Evolutionary conservation across 495 filamentous ascomycete genomes (phyloP), one percentile per base, ranked within the genome.

Genomic region (Penicillium cosmopolitanum): DNA sequence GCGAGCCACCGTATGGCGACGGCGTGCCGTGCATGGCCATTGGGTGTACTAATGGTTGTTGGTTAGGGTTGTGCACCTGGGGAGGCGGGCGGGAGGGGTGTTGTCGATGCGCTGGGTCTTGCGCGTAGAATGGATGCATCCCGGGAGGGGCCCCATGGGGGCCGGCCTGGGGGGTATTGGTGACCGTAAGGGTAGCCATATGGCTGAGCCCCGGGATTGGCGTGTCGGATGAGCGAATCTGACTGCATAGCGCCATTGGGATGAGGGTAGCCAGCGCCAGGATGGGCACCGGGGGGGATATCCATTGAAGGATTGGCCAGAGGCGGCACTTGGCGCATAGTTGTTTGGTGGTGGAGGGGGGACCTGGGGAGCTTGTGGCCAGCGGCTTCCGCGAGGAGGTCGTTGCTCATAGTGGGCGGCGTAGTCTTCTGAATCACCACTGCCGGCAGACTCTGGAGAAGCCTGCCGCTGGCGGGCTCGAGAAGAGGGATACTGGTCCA

Each of bases 381-480:
- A 80, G 36, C 62, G 71, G 18, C 72, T 68, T 43, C 80, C 77
- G 15, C 67, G 70, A 55, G 71, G 70, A 55, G 71, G 60, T 16
- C 65, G 62, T 53, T 73, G 78, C 35, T 64, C 66, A 64, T 75
- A 80, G 35, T 58, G 61, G 52, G 53, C 58, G 2, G 67, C 65
- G 60, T 73, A 80, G n/a, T 84, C 82, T 18, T 85, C 74, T n/a
- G 80, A 82, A 57, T 82, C 82, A 63, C 70, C 76, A 55, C 80
- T 85, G 63, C 77, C 81, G n/a, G 81, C 75, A 18, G 78, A 77
- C 19, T 82, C 78, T 51, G 83, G 79, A 15, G 77, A 82, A 62
- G 67, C 80, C 53, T 70, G 85, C 57, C 78, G 77, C 57, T 77
- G 80, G 50, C 78, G 80, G 50, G 71, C 55, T 53, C 78, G 74